A percentile compares a stretch with the other conserved stretches of the same genome.
These are phyloP conservation scores for Triangularia setosa DNA, from an alignment of 2,329 filamentous ascomycete genomes.

Conservation along the genomic window DNA sequence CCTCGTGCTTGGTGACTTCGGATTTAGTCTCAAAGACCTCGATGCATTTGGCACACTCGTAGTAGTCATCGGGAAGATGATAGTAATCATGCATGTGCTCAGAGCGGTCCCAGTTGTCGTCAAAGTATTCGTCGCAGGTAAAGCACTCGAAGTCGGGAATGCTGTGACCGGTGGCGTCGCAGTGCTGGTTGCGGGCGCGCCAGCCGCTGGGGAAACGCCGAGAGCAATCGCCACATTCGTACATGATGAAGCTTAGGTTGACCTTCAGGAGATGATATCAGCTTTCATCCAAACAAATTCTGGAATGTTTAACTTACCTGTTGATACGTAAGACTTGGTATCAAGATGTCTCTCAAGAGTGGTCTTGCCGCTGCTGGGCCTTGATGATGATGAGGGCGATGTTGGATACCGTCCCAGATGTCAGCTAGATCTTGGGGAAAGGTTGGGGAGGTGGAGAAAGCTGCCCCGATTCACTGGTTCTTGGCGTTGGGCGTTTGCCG, in stretches of 20 bases:
- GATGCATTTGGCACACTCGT: slow-evolving; percentile 30
- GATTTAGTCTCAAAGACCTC: slow-evolving; percentile 19
- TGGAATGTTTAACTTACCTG: neutral
- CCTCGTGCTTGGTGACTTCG: slow-evolving; percentile 27
- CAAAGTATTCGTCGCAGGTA: slow-evolving; percentile 27
- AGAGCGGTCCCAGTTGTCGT: slow-evolving; percentile 19
- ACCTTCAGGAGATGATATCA: neutral
- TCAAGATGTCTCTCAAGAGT: neutral
- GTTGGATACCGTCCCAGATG: neutral
- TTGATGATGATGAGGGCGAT: neutral
- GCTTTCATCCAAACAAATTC: neutral
- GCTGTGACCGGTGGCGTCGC: slow-evolving; percentile 26
- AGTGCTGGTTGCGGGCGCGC: slow-evolving; percentile 30
- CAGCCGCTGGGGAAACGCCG: slow-evolving; percentile 25
- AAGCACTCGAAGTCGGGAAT: slow-evolving; percentile 30
- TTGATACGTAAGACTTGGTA: neutral
- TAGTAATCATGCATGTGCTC: slow-evolving; percentile 18
- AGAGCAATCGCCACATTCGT: slow-evolving; percentile 29
- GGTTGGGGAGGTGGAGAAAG: neutral
- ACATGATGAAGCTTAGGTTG: slow-evolving; percentile 1
- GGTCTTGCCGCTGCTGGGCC: neutral
- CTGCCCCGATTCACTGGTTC: no score
- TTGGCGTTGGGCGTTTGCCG: neutral
- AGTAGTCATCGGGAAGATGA: slow-evolving; percentile 31
- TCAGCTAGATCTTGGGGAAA: neutral